Percentiles rank a stretch among this genome's conserved stretches.
Conservation (phyloP, 805 yeast genomes). For the Metschnikowia anglica region DNA sequence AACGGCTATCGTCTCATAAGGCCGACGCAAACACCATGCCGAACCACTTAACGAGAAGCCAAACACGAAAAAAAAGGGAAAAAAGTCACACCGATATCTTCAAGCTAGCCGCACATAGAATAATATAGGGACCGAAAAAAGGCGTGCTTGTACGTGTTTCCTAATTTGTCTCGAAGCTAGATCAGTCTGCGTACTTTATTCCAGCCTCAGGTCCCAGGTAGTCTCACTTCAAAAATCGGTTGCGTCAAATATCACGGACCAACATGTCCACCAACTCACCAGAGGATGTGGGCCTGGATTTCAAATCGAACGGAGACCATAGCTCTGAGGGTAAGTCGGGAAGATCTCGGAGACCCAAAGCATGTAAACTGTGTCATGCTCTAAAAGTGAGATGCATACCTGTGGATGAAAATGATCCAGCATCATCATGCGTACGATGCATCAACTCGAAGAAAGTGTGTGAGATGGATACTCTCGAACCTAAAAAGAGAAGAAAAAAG, state of each 20-base stretch:
- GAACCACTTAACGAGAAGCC: slow-evolving; percentile 4
- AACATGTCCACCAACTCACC: slow-evolving; percentile 11
- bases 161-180: too few species aligned
- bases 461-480: slow-evolving; percentile 61
- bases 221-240: not conserved
- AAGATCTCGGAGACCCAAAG: slow-evolving; percentile 47
- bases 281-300: slow-evolving; percentile 13
- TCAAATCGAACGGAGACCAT: slow-evolving; percentile 3
- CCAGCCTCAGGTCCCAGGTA: too few species aligned
- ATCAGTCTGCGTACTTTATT: too few species aligned
- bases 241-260: not conserved
- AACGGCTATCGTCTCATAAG: slow-evolving; percentile 11
- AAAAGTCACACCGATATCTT: not conserved
- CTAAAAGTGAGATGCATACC: slow-evolving; percentile 86
- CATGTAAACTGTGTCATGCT: slow-evolving; percentile 75
- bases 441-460: slow-evolving; percentile 61
- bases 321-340: slow-evolving; percentile 8
- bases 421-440: slow-evolving; percentile 75
- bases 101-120: not conserved
- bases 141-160: too few species aligned
- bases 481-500: slow-evolving; percentile 48
- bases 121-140: too few species aligned
- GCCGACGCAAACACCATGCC: slow-evolving; percentile 12
- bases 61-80: slow-evolving; percentile 1
- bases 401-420: slow-evolving; percentile 53